Evolutionary conservation across 169 alveolate genomes (phyloP).

Genomic region (Miamiensis avidus): DNA sequence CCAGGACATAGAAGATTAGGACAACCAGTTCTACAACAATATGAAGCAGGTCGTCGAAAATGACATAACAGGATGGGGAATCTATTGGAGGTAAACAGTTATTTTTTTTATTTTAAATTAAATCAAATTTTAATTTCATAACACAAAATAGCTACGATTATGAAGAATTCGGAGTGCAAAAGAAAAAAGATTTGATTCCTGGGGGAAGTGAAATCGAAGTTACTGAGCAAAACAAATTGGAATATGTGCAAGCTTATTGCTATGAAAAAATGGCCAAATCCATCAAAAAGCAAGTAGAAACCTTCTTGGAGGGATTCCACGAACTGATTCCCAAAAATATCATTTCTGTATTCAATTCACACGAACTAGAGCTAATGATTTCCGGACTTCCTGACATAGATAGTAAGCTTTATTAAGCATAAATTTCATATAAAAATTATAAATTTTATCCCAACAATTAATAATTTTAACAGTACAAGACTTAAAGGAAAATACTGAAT

Average conservation of each 20-base stretch:
- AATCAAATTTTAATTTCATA: constrained; percentile 21
- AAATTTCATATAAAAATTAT: no score
- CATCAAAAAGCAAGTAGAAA: constrained; percentile 94
- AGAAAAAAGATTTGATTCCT: constrained; percentile 94
- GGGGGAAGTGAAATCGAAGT: constrained; percentile 92
- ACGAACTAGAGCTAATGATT: constrained; percentile 94
- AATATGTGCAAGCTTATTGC: constrained; percentile 94
- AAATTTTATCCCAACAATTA: not conserved
- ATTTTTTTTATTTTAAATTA: not conserved
- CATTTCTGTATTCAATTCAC: constrained; percentile 95
- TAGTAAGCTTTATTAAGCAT: constrained; percentile 29
- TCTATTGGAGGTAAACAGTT: constrained; percentile 38
- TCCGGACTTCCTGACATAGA: constrained; percentile 99
- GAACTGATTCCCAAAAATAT: constrained; percentile 96
- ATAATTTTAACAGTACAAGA: constrained; percentile 79
- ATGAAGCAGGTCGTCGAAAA: constrained; percentile 93
- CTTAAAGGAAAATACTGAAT: constrained; percentile 94
- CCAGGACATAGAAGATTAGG: constrained; percentile 98
- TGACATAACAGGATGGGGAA: constrained; percentile 89
- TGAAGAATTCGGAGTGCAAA: constrained; percentile 95
- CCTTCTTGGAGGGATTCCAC: constrained; percentile 97
- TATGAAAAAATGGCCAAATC: constrained; percentile 94
- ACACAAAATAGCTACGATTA: constrained; percentile 73
- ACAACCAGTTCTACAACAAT: constrained; percentile 96
- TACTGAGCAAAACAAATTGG: constrained; percentile 94